These are phyloP conservation scores for Aureobasidium namibiae DNA, from an alignment of 2,329 filamentous ascomycete species.

Conservation along the genomic window DNA sequence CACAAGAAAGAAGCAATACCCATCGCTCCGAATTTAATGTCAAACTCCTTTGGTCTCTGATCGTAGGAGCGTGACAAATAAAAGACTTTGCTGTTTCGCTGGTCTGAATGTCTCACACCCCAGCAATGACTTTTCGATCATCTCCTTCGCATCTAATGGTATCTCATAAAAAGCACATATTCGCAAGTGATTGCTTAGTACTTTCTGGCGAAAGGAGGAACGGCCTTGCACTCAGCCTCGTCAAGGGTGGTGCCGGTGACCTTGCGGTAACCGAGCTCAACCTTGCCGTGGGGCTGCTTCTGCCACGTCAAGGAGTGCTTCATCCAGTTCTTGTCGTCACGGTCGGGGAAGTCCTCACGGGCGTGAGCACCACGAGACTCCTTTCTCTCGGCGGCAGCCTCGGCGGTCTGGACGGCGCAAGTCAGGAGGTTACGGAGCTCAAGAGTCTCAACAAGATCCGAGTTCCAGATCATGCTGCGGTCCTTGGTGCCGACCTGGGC, in stretches of 20 bases:
- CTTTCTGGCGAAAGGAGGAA: slow-evolving; percentile 54
- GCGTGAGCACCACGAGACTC: slow-evolving; percentile 96
- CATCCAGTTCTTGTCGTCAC: slow-evolving; percentile 97
- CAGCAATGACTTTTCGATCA: neutral
- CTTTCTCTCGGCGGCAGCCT: slow-evolving; percentile 84
- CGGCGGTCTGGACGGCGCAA: slow-evolving; percentile 91
- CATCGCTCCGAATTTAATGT: neutral
- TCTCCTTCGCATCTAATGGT: neutral
- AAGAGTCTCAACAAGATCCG: slow-evolving; percentile 89
- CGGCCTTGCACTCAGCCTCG: slow-evolving; percentile 90
- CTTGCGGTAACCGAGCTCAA: slow-evolving; percentile 76
- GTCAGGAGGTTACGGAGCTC: slow-evolving; percentile 93
- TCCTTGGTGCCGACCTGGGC: slow-evolving; percentile 88
- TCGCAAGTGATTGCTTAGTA: slow-evolving; percentile 11
- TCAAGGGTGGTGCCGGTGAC: slow-evolving; percentile 81
- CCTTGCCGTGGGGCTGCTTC: slow-evolving; percentile 79
- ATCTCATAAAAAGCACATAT: neutral
- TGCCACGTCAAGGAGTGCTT: slow-evolving; percentile 98
- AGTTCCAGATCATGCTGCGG: slow-evolving; percentile 99
- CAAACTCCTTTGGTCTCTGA: neutral
- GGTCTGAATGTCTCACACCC: neutral
- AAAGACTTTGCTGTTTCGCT: neutral
- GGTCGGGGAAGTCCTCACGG: slow-evolving; percentile 90
- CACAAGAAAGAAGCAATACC: slow-evolving; percentile 7
- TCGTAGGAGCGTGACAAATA: neutral